These are phyloP conservation scores for Fusarium concolor DNA, from an alignment of 2,329 filamentous ascomycete genomes.

Conservation along the genomic window DNA sequence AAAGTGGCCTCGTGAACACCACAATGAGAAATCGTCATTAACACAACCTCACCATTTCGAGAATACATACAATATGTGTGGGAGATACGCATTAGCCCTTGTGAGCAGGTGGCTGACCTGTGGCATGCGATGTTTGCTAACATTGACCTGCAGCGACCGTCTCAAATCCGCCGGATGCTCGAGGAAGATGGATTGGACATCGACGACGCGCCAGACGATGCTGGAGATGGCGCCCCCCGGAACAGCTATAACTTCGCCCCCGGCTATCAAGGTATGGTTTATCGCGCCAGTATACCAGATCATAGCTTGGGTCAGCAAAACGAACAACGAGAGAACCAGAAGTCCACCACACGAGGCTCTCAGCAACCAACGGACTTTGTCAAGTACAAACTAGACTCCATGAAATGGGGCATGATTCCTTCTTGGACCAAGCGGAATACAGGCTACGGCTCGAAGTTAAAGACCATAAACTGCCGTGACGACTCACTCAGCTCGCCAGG, in stretches of 20 bases:
- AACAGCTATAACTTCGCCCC: conserved; percentile 95
- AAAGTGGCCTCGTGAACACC: conserved; percentile 3
- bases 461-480: conserved; percentile 94
- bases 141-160: conserved; percentile 70
- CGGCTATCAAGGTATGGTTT: conserved; percentile 85
- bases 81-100: conserved; percentile 52
- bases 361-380: conserved; percentile 43
- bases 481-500: conserved; percentile 81
- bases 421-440: conserved; percentile 92
- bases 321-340: conserved; percentile 2
- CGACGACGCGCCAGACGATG: conserved; percentile 77
- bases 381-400: conserved; percentile 85
- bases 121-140: background rate
- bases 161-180: conserved; percentile 78
- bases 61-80: conserved; percentile 48
- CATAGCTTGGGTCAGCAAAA: conserved; percentile 62
- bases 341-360: background rate
- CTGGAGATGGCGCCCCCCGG: conserved; percentile 68
- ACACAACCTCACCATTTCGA: background rate
- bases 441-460: conserved; percentile 80
- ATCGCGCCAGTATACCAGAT: conserved; percentile 78
- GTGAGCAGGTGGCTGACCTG: conserved; percentile 37
- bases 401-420: conserved; percentile 96
- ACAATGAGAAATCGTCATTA: background rate
- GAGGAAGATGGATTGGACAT: conserved; percentile 80